These are phyloP conservation scores for Clitocybe nebularis DNA, from an alignment of 1,284 basidiomycete genomes.

Conservation along the genomic window DNA sequence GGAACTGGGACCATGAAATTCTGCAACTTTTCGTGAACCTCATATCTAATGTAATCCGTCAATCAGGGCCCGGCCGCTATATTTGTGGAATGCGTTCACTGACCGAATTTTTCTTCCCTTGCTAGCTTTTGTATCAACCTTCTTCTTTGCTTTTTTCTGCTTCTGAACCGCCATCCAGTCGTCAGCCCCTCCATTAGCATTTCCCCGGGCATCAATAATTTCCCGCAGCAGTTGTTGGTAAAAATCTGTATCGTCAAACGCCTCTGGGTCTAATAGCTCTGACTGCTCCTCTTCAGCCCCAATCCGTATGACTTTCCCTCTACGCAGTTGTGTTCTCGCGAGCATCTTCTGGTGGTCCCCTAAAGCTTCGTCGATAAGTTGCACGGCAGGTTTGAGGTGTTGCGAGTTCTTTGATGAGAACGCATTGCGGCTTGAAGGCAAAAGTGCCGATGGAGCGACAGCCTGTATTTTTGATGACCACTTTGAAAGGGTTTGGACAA, in stretches of 20 bases:
- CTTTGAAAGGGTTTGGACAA: slow-evolving; percentile 77
- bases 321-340: slow-evolving; percentile 50
- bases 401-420: slow-evolving; percentile 51
- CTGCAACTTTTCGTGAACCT: slow-evolving; percentile 89
- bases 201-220: slow-evolving; percentile 72
- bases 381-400: slow-evolving; percentile 56
- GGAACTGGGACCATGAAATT: slow-evolving; percentile 92
- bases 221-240: slow-evolving; percentile 88
- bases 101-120: slow-evolving; percentile 86
- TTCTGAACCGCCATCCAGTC: slow-evolving; percentile 68
- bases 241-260: slow-evolving; percentile 88
- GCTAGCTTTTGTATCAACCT: slow-evolving; percentile 89
- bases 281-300: slow-evolving; percentile 31
- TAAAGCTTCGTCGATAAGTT: slow-evolving; percentile 70
- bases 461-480: slow-evolving; percentile 94
- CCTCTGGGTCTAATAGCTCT: slow-evolving; percentile 40
- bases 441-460: slow-evolving; percentile 72
- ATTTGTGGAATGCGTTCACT: slow-evolving; percentile 17
- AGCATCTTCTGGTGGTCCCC: slow-evolving; percentile 53
- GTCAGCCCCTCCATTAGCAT: slow-evolving; percentile 36
- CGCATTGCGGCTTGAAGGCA: slow-evolving; percentile 63
- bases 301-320: slow-evolving; percentile 42
- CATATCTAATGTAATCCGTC: slow-evolving; percentile 54
- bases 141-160: slow-evolving; percentile 71
- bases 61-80: not conserved